Percentiles rank a stretch among this genome's conserved stretches.
Conservation (phyloP, 1,284 basidiomycete species). For the Farysia itapuensis region DNA sequence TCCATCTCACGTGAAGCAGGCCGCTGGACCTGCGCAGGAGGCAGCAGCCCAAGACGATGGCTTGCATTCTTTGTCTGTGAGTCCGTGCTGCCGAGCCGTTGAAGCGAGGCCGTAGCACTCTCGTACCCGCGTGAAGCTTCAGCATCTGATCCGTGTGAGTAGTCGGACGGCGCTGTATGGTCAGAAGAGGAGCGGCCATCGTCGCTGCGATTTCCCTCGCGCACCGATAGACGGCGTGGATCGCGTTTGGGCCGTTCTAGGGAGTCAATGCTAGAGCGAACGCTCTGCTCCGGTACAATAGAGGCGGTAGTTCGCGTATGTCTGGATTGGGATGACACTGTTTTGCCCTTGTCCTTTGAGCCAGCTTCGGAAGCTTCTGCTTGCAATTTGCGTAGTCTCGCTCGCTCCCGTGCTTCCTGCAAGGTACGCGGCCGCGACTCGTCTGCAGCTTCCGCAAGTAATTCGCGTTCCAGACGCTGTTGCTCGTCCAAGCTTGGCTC, state of each 20-base stretch:
- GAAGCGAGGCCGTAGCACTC: not conserved
- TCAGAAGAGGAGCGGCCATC: conserved; percentile 12
- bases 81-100: too few species aligned
- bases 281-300: not conserved
- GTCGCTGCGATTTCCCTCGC: conserved; percentile 1
- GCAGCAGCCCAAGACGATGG: not conserved
- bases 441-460: conserved; percentile 25
- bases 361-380: conserved; percentile 6
- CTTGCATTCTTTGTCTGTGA: too few species aligned
- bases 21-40: too few species aligned
- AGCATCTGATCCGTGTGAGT: conserved; percentile 25
- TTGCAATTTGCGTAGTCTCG: conserved; percentile 30
- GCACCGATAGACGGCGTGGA: conserved; percentile 19
- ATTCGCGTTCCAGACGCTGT: conserved; percentile 20
- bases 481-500: conserved; percentile 28
- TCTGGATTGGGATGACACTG: too few species aligned
- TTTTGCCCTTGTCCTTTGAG: too few species aligned
- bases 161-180: conserved; percentile 34
- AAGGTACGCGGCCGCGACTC: conserved; percentile 27
- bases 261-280: conserved; percentile 19
- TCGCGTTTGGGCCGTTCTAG: conserved; percentile 24
- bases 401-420: conserved; percentile 36
- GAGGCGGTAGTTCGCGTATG: conserved; percentile 16
- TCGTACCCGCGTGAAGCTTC: conserved; percentile 15
- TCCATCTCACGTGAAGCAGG: conserved; percentile 14